Evolutionary conservation across 2,329 filamentous ascomycete species (phyloP).

Genomic region (Monosporascus sp.): DNA sequence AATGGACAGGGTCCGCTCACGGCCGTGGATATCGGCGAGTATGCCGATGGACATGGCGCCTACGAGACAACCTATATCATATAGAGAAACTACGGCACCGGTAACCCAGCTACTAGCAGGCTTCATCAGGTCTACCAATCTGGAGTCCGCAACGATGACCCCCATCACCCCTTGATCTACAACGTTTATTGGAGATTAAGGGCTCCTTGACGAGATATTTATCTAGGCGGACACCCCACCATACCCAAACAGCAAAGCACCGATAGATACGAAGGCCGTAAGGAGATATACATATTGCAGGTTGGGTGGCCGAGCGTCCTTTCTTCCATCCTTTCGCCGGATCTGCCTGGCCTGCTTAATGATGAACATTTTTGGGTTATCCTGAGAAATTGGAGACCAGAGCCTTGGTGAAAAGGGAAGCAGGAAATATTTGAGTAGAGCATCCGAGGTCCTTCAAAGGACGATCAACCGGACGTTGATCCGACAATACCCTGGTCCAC

Average conservation of each 20-base stretch:
- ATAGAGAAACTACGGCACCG: conserved; percentile 11
- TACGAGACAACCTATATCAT: conserved; percentile 11
- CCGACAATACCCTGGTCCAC: neutral
- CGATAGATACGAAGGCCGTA: conserved; percentile 12
- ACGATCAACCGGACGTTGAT: neutral
- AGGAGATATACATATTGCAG: conserved; percentile 12
- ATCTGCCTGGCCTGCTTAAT: conserved; percentile 9
- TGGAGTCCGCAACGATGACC: conserved; percentile 12
- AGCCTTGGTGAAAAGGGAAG: neutral
- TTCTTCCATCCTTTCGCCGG: conserved; percentile 1
- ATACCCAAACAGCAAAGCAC: conserved; percentile 12
- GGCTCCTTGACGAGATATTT: neutral
- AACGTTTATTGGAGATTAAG: neutral
- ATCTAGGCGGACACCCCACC: conserved; percentile 2
- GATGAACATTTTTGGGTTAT: conserved; percentile 3
- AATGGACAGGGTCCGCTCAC: conserved; percentile 9
- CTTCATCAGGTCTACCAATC: conserved; percentile 10
- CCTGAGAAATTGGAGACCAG: neutral
- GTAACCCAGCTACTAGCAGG: conserved; percentile 12
- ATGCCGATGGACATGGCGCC: conserved; percentile 12
- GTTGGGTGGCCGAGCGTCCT: conserved; percentile 5
- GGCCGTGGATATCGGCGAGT: conserved; percentile 10
- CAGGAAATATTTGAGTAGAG: neutral
- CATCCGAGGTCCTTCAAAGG: too few relatives aligned
- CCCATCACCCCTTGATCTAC: conserved; percentile 14